phyloP scores from a whole-genome alignment of 306 rosid species.

The Boehmeria nivea region DNA sequence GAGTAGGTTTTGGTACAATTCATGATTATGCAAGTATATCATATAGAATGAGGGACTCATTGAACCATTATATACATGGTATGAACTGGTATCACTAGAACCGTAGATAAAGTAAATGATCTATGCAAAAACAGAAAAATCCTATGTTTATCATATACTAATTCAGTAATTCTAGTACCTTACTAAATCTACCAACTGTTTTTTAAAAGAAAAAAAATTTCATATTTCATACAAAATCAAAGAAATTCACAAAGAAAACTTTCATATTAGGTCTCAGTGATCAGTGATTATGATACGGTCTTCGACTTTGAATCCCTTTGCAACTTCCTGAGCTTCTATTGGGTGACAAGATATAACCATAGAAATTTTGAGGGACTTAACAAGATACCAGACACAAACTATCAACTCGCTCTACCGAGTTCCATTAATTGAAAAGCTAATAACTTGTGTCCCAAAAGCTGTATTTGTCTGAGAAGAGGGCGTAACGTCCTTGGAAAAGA shows the following conservation, averaged over 20 bases:
- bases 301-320: not conserved
- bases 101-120: too few species aligned
- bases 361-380: too few species aligned
- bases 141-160: not conserved
- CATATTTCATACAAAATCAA: not conserved
- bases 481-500: not conserved
- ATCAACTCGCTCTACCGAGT: too few species aligned
- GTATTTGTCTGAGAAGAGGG: not conserved
- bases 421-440: too few species aligned
- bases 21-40: not conserved
- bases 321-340: not conserved
- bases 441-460: too few species aligned
- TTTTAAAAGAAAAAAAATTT: not conserved
- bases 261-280: not conserved
- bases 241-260: not conserved
- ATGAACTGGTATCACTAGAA: too few species aligned
- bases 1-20: constrained; percentile 9
- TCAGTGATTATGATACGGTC: not conserved
- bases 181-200: not conserved
- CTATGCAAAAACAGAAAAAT: too few species aligned
- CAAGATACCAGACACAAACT: too few species aligned
- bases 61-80: too few species aligned
- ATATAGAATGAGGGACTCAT: not conserved
- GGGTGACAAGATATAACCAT: not conserved
- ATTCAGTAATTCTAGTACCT: not conserved